These are phyloP conservation scores for Digitaria exilis DNA, from an alignment of 202 grass and related monocot genomes.

Conservation along the genomic window DNA sequence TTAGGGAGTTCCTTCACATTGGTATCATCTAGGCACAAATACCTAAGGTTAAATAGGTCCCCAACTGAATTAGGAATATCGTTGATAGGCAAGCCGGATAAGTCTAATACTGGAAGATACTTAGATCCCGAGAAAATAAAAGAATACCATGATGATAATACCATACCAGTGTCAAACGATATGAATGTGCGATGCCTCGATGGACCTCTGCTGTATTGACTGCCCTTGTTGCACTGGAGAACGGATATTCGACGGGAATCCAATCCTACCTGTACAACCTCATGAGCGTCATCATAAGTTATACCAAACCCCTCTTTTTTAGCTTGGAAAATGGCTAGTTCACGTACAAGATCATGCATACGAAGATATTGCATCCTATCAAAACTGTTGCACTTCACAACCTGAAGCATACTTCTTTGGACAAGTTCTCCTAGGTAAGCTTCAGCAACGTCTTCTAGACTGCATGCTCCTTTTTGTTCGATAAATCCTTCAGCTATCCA, in stretches of 20 bases:
- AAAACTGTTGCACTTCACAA: conserved; percentile 37
- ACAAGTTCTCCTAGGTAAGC: conserved; percentile 48
- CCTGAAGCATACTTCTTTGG: conserved; percentile 48
- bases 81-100: conserved; percentile 39
- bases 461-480: conserved; percentile 26
- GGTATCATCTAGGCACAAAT: conserved; percentile 41
- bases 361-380: conserved; percentile 30
- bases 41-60: conserved; percentile 48
- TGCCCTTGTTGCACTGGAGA: background rate
- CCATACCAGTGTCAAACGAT: conserved; percentile 10
- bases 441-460: conserved; percentile 55
- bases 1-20: conserved; percentile 45
- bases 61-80: conserved; percentile 35
- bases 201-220: background rate
- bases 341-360: conserved; percentile 57
- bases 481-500: conserved; percentile 52
- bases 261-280: background rate
- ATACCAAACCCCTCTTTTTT: conserved; percentile 40
- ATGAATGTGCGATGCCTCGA: conserved; percentile 45
- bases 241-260: conserved; percentile 29
- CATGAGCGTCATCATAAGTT: conserved; percentile 26
- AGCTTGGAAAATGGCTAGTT: conserved; percentile 39
- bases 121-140: conserved; percentile 37
- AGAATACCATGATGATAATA: conserved; percentile 23
- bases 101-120: conserved; percentile 46